These are phyloP conservation scores for Eucalyptus dawsonii DNA, from an alignment of 345 rosid species.

Conservation along the genomic window DNA sequence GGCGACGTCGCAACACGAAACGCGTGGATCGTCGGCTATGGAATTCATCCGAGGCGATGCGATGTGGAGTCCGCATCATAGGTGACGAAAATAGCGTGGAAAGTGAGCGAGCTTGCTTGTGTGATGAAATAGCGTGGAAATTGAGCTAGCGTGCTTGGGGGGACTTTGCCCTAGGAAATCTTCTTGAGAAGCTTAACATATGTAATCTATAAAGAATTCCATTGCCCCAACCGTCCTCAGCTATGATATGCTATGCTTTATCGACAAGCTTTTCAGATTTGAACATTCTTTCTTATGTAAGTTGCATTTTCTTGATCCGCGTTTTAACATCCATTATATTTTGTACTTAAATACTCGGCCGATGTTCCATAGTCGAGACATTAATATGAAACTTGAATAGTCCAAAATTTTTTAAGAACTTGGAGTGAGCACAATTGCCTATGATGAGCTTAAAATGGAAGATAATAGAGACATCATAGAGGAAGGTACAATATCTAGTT, in stretches of 20 bases:
- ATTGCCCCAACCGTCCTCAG: neutral
- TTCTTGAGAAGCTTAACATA: too few relatives aligned
- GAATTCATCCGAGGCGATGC: too few relatives aligned
- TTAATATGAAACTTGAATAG: neutral
- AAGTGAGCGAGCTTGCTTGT: too few relatives aligned
- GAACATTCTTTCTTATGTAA: too few relatives aligned
- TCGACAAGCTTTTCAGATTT: neutral
- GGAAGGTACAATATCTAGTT: neutral
- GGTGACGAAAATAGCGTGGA: too few relatives aligned
- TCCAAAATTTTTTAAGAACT: fast-evolving
- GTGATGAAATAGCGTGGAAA: too few relatives aligned
- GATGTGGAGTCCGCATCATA: too few relatives aligned
- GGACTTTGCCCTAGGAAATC: too few relatives aligned
- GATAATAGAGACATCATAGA: neutral
- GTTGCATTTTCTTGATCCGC: neutral
- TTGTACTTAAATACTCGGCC: too few relatives aligned
- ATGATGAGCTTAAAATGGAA: neutral
- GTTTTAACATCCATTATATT: neutral
- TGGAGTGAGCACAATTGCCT: neutral
- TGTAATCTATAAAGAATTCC: neutral
- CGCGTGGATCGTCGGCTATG: too few relatives aligned
- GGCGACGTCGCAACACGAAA: too few relatives aligned
- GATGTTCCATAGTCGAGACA: neutral
- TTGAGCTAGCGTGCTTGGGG: too few relatives aligned
- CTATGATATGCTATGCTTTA: neutral